These are phyloP conservation scores for Fraxinus latifolia DNA, from an alignment of 305 asterid species.

Conservation along the genomic window DNA sequence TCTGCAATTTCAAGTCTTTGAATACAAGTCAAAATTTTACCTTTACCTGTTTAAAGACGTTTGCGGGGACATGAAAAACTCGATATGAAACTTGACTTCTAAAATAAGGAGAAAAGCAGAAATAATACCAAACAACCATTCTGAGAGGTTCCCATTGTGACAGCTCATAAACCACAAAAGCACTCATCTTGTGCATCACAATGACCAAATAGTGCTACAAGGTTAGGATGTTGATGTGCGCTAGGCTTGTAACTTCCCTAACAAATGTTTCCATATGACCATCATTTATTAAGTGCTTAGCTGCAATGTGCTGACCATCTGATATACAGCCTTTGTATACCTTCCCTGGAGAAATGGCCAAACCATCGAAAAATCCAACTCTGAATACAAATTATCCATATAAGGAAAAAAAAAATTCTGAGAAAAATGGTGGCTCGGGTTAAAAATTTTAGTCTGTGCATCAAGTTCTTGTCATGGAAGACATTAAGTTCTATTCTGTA, in stretches of 20 bases:
- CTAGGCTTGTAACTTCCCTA: slow-evolving; percentile 70
- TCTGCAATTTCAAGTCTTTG: slow-evolving; percentile 58
- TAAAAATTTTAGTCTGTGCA: not conserved
- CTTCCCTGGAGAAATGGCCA: slow-evolving; percentile 46
- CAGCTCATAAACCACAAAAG: slow-evolving; percentile 69
- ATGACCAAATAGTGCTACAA: slow-evolving; percentile 60
- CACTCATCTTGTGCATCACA: slow-evolving; percentile 72
- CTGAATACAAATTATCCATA: not conserved
- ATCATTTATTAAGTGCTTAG: slow-evolving; percentile 70
- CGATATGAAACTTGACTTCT: not conserved
- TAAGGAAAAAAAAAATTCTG: not conserved
- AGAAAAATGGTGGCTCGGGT: not conserved
- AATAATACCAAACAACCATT: slow-evolving; percentile 66
- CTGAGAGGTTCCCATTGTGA: slow-evolving; percentile 70
- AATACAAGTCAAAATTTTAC: slow-evolving; percentile 53
- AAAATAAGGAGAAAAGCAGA: not conserved
- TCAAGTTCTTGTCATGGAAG: not conserved
- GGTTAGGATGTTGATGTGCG: slow-evolving; percentile 76
- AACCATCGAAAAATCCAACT: slow-evolving; percentile 4
- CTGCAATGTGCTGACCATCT: slow-evolving; percentile 50
- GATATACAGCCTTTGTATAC: slow-evolving; percentile 62
- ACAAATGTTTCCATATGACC: slow-evolving; percentile 77
- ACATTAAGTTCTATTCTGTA: not conserved
- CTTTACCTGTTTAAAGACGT: slow-evolving; percentile 40
- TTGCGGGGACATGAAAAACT: not conserved